Evolutionary conservation across 768 basidiomycete genomes (phyloP).

Genomic region (Kwoniella sp.): DNA sequence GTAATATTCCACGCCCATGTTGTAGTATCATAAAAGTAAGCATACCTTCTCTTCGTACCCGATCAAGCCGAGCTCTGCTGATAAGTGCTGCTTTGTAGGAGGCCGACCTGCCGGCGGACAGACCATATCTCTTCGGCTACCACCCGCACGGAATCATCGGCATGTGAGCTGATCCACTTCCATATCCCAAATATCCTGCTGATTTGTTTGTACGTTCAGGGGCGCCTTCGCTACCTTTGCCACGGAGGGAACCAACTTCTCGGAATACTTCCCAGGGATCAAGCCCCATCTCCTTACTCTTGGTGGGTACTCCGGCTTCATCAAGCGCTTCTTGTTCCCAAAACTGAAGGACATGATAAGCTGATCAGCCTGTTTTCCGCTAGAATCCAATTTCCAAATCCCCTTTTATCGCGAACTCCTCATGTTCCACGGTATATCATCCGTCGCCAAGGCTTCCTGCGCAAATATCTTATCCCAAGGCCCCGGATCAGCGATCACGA

Average conservation of each 20-base stretch:
- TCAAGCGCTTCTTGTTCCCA: not conserved
- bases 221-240: conserved; percentile 94
- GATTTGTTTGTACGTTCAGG: conserved; percentile 59
- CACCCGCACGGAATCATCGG: conserved; percentile 99
- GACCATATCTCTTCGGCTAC: conserved; percentile 95
- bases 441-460: conserved; percentile 87
- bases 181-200: not conserved
- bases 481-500: conserved; percentile 70
- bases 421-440: conserved; percentile 82
- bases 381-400: conserved; percentile 79
- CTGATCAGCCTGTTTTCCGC: not conserved
- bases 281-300: conserved; percentile 85
- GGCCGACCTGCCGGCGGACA: conserved; percentile 83
- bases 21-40: conserved; percentile 59
- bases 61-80: not conserved
- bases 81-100: conserved; percentile 62
- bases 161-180: conserved; percentile 65
- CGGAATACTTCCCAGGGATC: conserved; percentile 83
- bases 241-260: conserved; percentile 93
- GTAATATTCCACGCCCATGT: not conserved
- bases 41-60: not conserved
- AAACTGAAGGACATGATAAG: not conserved
- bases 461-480: conserved; percentile 76
- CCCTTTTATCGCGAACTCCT: conserved; percentile 93
- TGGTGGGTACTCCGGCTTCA: conserved; percentile 19